These are phyloP conservation scores for Coccomyxa sp. DNA, from an alignment of 139 green algal genomes.

Conservation along the genomic window DNA sequence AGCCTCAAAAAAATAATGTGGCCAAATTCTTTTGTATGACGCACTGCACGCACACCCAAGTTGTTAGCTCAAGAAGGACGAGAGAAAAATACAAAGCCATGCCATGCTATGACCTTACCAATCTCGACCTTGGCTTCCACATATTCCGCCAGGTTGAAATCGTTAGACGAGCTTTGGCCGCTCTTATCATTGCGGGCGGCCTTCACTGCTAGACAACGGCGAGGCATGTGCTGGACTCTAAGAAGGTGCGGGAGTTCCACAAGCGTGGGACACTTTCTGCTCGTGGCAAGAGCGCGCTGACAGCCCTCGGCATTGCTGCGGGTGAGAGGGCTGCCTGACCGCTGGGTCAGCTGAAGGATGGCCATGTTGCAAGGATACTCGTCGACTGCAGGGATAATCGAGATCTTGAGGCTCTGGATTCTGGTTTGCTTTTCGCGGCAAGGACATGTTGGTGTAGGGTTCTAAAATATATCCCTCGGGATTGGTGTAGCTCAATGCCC, in stretches of 20 bases:
- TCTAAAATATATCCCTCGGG: too few species aligned
- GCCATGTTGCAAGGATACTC: background rate
- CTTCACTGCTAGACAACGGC: background rate
- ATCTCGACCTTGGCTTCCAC: slow-evolving; percentile 22
- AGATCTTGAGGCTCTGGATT: too few species aligned
- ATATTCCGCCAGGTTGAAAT: slow-evolving; percentile 22
- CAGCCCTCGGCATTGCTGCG: background rate
- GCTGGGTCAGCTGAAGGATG: background rate
- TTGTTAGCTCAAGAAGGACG: background rate
- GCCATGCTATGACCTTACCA: slow-evolving; percentile 1
- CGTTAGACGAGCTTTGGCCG: background rate
- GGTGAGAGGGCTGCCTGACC: background rate
- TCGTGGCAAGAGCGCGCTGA: background rate
- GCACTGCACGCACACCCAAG: slow-evolving; percentile 14
- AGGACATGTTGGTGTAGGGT: too few species aligned
- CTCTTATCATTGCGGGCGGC: background rate
- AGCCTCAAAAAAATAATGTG: slow-evolving; percentile 38
- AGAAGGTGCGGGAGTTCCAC: too few species aligned
- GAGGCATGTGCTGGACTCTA: background rate
- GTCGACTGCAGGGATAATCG: too few species aligned
- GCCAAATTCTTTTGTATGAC: slow-evolving; percentile 14
- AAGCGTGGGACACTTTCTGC: too few species aligned
- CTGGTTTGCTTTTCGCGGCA: too few species aligned
- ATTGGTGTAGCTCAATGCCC: too few species aligned
- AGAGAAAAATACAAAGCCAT: background rate